A percentile compares a stretch with the other conserved stretches of the same genome.
These are phyloP conservation scores for Aegilops umbellulata DNA, from an alignment of 176 grass and related monocot genomes.

Conservation along the genomic window DNA sequence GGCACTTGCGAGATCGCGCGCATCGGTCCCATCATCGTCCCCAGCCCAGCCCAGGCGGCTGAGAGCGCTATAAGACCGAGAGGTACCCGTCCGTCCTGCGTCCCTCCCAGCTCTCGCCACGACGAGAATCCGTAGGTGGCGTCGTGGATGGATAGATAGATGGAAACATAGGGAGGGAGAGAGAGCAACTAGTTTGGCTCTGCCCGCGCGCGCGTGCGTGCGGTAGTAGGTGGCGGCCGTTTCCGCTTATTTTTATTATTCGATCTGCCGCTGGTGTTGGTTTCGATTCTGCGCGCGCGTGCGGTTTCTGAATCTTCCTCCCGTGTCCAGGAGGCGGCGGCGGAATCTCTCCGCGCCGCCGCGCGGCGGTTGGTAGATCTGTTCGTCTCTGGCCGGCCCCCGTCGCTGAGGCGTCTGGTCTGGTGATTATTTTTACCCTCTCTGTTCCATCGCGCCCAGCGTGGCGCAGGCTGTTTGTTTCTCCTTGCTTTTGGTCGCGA, in stretches of 20 bases:
- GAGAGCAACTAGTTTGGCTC: background rate
- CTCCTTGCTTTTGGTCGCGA: constrained; percentile 31
- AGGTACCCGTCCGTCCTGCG: constrained; percentile 34
- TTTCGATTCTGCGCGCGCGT: constrained; percentile 28
- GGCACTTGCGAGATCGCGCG: background rate
- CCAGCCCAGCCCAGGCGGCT: background rate
- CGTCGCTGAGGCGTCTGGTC: background rate
- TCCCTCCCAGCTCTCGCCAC: constrained; percentile 4
- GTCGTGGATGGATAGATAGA: background rate
- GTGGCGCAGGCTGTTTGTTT: constrained; percentile 29
- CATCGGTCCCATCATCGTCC: constrained; percentile 9
- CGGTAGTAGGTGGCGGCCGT: constrained; percentile 17
- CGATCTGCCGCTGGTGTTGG: constrained; percentile 4
- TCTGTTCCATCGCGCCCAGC: constrained; percentile 22
- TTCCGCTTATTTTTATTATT: constrained; percentile 15
- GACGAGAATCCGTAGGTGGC: background rate
- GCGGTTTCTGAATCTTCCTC: constrained; percentile 25
- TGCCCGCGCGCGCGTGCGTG: background rate
- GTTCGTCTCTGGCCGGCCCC: constrained; percentile 19
- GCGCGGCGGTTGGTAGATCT: constrained; percentile 50
- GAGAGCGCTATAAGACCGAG: constrained; percentile 26
- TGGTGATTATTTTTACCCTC: background rate
- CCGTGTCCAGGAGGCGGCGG: background rate
- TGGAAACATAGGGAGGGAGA: background rate
- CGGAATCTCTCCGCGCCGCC: constrained; percentile 33